Evolutionary conservation across 495 filamentous ascomycete genomes (phyloP), one percentile per base, ranked within the genome.

Genomic region (Melanomma pulvis-pyrius): DNA sequence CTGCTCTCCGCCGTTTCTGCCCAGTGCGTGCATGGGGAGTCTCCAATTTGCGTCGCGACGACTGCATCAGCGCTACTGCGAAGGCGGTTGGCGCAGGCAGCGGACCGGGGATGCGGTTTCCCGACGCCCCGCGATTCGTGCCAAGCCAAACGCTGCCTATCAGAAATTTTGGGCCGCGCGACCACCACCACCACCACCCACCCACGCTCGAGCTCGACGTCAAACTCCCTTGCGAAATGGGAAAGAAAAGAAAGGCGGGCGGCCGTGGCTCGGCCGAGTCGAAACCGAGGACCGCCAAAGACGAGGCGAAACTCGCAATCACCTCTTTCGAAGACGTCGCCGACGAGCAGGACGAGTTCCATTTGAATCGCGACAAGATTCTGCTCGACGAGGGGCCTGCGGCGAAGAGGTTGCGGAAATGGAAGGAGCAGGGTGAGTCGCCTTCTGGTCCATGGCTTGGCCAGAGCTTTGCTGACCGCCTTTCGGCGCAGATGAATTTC

Each of bases 311-410:
- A 57, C 51, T 75, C 7, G 74, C 85, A 22, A 82, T 91, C 69
- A 81, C 80, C 56, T 84, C 87, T n/a, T 93, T 88, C 79, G 85
- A 90, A 74, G 88, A 93, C 72, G 88, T 97, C 68, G 92, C 93
- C 71, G 88, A 96, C 73, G 93, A 92, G 1, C 91, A 96, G 71
- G 94, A 98, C 78, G 92, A 94, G 64, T 96, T 96, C 77, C 88
- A 90, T 70, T 78, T 90, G 41, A 86, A 90, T 60, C 85, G 90
- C 30, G 93, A 98, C 76, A 87, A 91, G 69, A 85, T 98, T 57
- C 76, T 96, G 70, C 80, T 98, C 26, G 91, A 94, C 49, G 90
- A 93, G 66, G 87, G 81, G 29, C 89, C 89, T 29, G 86, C 88
- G 28, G 84, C 88, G 47, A 97, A 94, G 81, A 86, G 89, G 68